Base-by-base conservation (phyloP, 345 rosid genomes). In the Clausena lansium region DNA sequence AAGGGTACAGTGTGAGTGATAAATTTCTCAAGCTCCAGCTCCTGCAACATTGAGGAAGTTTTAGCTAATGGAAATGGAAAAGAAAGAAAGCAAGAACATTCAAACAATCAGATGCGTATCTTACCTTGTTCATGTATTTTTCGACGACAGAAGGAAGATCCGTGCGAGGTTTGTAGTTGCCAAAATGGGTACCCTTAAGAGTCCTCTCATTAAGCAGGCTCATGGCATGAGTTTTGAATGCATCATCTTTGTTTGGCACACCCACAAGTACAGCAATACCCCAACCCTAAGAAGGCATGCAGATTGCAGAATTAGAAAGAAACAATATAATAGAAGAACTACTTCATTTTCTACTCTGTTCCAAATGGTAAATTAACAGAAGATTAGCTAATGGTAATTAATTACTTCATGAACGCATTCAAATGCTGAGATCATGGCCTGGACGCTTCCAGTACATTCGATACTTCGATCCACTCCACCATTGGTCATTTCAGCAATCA, bases 381-480 rank as follows among this genome's bases (percentile, higher is more conserved):
- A 39, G 47, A 39, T 33, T 20, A 24, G 28, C 39, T n/a, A 61
- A 47, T 64, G 62, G n/a, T 66, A 25, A 20, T 91, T 89, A 52
- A 52, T 52, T 52, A 90, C 97, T 75, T 92, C 95, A 25, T 94
- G 98, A 59, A 90, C 95, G 30, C 97, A 92, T 88, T 93, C 94
- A 57, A 93, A 93, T 32, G 98, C 98, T 22, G 95, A 91, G 65
- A 91, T 88, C 98, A 93, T 90, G 77, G 95, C 93, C 54, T 87
- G 81, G 38, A 85, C 39, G 85, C 83, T 91, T 71, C 97, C 93
- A 1, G 97, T 92, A 55, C 97, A 94, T 81, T 92, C 97, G 15
- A 94, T 73, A 71, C 95, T 92, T 60, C 97, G 80, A 75, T 94
- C 98, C 8, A 94, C 97, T 30, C 95, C 97, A 27, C 95, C 95